phyloP scores from a whole-genome alignment of 2,329 filamentous ascomycete genomes.

The Aspergillus calidoustus region DNA sequence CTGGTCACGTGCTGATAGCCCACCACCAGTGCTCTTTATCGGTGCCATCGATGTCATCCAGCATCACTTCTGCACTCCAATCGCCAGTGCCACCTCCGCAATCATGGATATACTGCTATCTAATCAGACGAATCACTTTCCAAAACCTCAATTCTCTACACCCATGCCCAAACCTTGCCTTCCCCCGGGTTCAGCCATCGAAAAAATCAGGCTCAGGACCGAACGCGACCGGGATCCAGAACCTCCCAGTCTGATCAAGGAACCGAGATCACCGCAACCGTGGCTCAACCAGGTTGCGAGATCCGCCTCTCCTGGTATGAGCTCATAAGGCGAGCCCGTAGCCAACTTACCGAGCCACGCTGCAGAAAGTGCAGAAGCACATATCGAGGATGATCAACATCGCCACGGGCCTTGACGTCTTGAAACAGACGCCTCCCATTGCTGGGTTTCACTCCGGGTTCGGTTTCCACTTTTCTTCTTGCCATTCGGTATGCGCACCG shows the following conservation, averaged over 20 bases:
- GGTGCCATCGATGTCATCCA: slow-evolving; percentile 9
- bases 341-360: neutral
- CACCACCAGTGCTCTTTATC: neutral
- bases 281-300: neutral
- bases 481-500: neutral
- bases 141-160: too few relatives aligned
- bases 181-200: neutral
- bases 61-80: neutral
- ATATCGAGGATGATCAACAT: neutral
- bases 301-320: neutral
- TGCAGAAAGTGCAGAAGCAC: neutral
- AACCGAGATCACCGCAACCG: neutral
- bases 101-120: neutral
- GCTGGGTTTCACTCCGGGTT: neutral
- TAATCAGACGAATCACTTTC: neutral
- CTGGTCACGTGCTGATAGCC: slow-evolving; percentile 12
- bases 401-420: neutral
- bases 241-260: neutral
- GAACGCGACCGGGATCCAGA: neutral
- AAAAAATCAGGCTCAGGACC: neutral
- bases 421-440: neutral
- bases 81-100: neutral
- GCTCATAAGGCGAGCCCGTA: neutral
- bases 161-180: neutral
- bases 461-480: neutral